phyloP scores from a whole-genome alignment of 305 asterid genomes.

The Fraxinus greggii region DNA sequence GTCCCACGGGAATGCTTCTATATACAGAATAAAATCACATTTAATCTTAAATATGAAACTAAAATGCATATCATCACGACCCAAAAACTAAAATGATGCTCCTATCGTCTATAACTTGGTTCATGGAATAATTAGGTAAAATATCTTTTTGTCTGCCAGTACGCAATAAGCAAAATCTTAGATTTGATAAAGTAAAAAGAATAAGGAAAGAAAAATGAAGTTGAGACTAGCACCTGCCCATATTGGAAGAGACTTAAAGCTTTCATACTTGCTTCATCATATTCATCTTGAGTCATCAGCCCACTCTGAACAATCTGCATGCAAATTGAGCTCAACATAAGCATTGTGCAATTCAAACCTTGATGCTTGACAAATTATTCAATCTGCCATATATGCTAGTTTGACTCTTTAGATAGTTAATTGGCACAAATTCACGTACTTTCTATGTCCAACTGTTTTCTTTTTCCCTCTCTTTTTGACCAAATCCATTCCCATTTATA shows the following conservation, averaged over 20 bases:
- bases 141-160: not conserved
- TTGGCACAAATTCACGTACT: not conserved
- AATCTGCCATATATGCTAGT: not conserved
- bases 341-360: not conserved
- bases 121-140: not conserved
- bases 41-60: not conserved
- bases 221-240: constrained; percentile 63
- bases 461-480: not conserved
- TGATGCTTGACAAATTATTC: not conserved
- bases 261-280: constrained; percentile 67
- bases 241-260: constrained; percentile 73
- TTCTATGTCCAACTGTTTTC: not conserved
- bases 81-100: not conserved
- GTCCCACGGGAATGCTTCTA: not conserved
- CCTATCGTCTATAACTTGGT: not conserved
- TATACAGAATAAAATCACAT: not conserved
- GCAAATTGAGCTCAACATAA: constrained; percentile 19
- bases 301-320: constrained; percentile 69
- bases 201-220: constrained; percentile 10
- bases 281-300: constrained; percentile 78
- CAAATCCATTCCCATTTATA: not conserved
- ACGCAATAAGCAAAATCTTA: not conserved
- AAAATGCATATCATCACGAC: not conserved
- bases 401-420: not conserved
- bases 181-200: constrained; percentile 4